phyloP scores from a whole-genome alignment of 306 rosid species.

The Oxytropis ochrocephala region DNA sequence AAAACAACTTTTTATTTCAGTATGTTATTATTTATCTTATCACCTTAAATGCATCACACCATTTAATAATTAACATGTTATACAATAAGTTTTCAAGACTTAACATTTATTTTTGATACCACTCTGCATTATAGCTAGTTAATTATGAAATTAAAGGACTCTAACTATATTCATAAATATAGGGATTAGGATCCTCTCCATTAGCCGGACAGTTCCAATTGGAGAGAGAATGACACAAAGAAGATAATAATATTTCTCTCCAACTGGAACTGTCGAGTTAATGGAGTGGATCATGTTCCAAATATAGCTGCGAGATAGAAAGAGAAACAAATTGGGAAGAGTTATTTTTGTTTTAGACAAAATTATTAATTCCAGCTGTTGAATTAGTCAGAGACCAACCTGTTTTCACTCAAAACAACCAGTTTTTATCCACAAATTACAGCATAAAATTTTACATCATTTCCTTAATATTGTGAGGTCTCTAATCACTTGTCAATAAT shows the following conservation, averaged over 20 bases:
- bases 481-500: slow-evolving; percentile 31
- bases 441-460: slow-evolving; percentile 25
- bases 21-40: too few relatives aligned
- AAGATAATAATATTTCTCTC: too few relatives aligned
- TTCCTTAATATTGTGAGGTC: slow-evolving; percentile 34
- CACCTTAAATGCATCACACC: too few relatives aligned
- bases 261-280: too few relatives aligned
- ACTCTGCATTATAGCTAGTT: neutral
- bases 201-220: too few relatives aligned
- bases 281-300: too few relatives aligned
- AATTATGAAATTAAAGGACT: neutral
- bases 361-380: neutral
- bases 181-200: too few relatives aligned
- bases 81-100: too few relatives aligned
- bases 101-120: too few relatives aligned
- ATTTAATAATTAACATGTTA: too few relatives aligned
- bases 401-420: slow-evolving; percentile 44
- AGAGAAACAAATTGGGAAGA: slow-evolving; percentile 11
- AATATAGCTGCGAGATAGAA: slow-evolving; percentile 3
- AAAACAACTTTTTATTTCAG: too few relatives aligned
- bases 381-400: slow-evolving; percentile 56
- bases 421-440: slow-evolving; percentile 36
- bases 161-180: neutral
- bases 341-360: slow-evolving; percentile 7
- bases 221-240: too few relatives aligned